Percentiles rank a stretch among this genome's conserved stretches.
Conservation (phyloP, 768 basidiomycete species). For the Naematelia aurantialba region DNA sequence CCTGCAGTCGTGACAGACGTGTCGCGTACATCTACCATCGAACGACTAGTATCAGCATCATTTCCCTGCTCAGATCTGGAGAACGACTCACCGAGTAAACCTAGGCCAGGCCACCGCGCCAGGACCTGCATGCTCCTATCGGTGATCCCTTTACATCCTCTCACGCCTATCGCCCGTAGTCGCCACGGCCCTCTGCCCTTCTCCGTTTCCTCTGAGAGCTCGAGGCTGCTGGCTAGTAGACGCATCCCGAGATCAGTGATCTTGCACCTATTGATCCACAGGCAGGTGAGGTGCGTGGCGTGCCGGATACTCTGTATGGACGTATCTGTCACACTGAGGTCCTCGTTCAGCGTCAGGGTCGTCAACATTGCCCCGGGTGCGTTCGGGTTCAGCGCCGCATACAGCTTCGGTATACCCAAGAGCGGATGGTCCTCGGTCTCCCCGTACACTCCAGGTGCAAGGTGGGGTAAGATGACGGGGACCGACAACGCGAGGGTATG, state of each 20-base stretch:
- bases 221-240: constrained; percentile 27
- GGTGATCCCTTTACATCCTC: constrained; percentile 20
- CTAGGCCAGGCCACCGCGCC: constrained; percentile 38
- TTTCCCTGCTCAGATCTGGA: neutral
- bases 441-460: constrained; percentile 14
- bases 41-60: neutral
- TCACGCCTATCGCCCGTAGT: neutral
- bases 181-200: neutral
- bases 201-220: constrained; percentile 18
- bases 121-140: constrained; percentile 30
- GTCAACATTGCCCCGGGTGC: constrained; percentile 21
- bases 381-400: constrained; percentile 4
- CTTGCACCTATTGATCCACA: constrained; percentile 31
- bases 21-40: constrained; percentile 29
- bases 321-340: constrained; percentile 26
- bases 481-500: constrained; percentile 20
- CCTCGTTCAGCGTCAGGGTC: constrained; percentile 24
- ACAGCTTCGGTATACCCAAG: constrained; percentile 27
- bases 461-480: constrained; percentile 8
- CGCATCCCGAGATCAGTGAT: constrained; percentile 30
- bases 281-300: constrained; percentile 30
- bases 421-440: constrained; percentile 28
- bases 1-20: constrained; percentile 34
- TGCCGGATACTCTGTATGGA: constrained; percentile 25
- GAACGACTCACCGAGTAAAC: constrained; percentile 39